A percentile compares a stretch with the other conserved stretches of the same genome.
Conservation (phyloP, 495 filamentous ascomycete genomes). For the Oleoguttula mirabilis region DNA sequence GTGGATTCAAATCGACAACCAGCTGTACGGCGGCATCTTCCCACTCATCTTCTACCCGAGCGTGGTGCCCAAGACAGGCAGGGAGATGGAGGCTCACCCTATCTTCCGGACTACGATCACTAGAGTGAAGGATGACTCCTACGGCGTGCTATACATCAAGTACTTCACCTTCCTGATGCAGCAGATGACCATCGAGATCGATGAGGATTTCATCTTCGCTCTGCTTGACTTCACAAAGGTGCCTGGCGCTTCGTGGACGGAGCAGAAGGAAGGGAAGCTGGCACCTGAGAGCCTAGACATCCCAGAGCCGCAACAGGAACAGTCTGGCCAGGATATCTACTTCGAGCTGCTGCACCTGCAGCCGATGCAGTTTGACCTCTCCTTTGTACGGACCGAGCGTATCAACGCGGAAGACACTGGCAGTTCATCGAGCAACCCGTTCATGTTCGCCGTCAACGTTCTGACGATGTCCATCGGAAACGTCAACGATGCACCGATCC, state of each 20-base stretch:
- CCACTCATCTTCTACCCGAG: slow-evolving; percentile 94
- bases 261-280: slow-evolving; percentile 67
- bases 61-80: slow-evolving; percentile 95
- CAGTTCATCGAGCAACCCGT: slow-evolving; percentile 68
- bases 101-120: slow-evolving; percentile 86
- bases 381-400: slow-evolving; percentile 90
- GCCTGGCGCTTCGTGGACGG: slow-evolving; percentile 83
- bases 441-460: slow-evolving; percentile 97
- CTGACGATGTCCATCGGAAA: slow-evolving; percentile 99
- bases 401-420: slow-evolving; percentile 93
- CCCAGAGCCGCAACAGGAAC: slow-evolving; percentile 76
- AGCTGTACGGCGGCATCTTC: slow-evolving; percentile 96
- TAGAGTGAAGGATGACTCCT: slow-evolving; percentile 93
- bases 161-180: slow-evolving; percentile 88
- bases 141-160: slow-evolving; percentile 96
- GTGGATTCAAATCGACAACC: slow-evolving; percentile 99
- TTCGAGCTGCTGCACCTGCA: slow-evolving; percentile 95
- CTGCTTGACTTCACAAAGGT: slow-evolving; percentile 92
- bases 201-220: slow-evolving; percentile 95
- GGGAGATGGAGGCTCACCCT: slow-evolving; percentile 92
- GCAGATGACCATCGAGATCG: slow-evolving; percentile 95
- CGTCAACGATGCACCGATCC: slow-evolving; percentile 90
- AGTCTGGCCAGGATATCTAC: slow-evolving; percentile 83
- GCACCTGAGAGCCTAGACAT: slow-evolving; percentile 85
- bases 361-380: slow-evolving; percentile 94